Evolutionary conservation across 2,329 filamentous ascomycete species (phyloP).

Genomic region (Colletotrichum navitas): DNA sequence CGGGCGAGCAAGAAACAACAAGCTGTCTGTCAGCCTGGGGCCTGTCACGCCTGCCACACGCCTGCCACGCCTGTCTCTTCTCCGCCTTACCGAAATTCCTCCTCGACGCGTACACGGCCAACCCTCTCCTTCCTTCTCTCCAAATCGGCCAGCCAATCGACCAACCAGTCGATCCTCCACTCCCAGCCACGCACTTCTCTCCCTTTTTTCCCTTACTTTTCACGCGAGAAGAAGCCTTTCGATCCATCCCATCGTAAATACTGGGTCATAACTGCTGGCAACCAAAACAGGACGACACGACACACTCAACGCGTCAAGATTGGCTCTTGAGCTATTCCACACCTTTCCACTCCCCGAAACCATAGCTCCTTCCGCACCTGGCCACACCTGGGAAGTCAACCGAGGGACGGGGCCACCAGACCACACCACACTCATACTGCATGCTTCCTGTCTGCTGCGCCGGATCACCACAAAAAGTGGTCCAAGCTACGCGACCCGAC

Average conservation of each 20-base stretch:
- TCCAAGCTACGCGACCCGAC: conserved; percentile 33
- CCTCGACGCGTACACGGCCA: conserved; percentile 17
- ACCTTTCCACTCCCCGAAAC: not conserved
- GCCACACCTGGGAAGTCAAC: conserved; percentile 23
- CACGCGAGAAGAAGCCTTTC: conserved; percentile 3
- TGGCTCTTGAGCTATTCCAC: conserved; percentile 8
- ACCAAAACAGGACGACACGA: conserved; percentile 27
- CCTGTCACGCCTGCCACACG: too few species aligned
- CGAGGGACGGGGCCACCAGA: conserved; percentile 12
- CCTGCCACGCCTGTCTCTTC: conserved; percentile 13
- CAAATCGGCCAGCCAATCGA: conserved; percentile 11
- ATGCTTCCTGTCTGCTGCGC: conserved; percentile 22
- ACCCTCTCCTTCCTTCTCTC: conserved; percentile 7
- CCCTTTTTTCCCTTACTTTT: conserved; percentile 5
- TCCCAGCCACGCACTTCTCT: conserved; percentile 30
- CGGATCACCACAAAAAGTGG: conserved; percentile 33
- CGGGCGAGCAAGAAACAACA: not conserved
- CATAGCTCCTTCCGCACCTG: conserved; percentile 22
- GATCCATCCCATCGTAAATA: not conserved
- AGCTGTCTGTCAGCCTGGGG: not conserved
- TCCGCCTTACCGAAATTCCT: conserved; percentile 32
- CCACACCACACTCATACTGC: conserved; percentile 5
- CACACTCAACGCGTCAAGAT: conserved; percentile 35
- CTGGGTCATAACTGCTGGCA: conserved; percentile 1
- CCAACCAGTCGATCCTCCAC: conserved; percentile 25